Base-by-base conservation (phyloP, 176 grass and related monocot species). In the Ampelocalamus luodianensis region DNA sequence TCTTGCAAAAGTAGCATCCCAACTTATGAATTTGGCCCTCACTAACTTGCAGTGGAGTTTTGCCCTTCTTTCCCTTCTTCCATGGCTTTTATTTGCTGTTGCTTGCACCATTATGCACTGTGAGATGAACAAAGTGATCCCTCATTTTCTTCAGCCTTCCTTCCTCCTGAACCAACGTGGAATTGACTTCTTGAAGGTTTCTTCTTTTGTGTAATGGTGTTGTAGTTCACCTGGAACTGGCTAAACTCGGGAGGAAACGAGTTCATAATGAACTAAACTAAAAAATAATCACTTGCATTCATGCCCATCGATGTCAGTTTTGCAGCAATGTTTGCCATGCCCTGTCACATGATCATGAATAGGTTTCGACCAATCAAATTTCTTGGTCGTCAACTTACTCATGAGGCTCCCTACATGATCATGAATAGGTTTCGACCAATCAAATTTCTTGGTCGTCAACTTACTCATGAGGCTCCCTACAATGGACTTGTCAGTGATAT, bases 321-420 rank as follows among this genome's bases (percentile, higher is more conserved):
- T 53, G 26, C 4, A 0, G 10, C 10, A 46, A 46, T 46, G 3
- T 46, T 46, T 46, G 45, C 11, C 45, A 48, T 48, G 45, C 45
- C 2, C n/a, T n/a, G 43, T 56, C 14, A 81, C 48, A 70, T 81
- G 65, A 66, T 79, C 27, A 67, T 79, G 5, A 20, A 63, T 63
- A 3, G 13, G 39, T 5, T 22, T 3, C 0, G n/a, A 43, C 49
- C 8, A 82, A 13, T 69, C n/a, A 18, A 69, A 55, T 10, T 81
- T 58, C 50, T 18, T 43, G 2, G 14, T 71, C 8, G 1, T 29
- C 2, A 58, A 17, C 14, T 71, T 22, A 27, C 36, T 7, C 22
- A 81, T 43, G 0, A n/a, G n/a, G n/a, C n/a, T n/a, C n/a, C n/a
- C n/a, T n/a, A 81, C 48, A 70, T 81, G 65, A 66, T 79, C 27